These are phyloP conservation scores for Starmera stellimalicola DNA, from an alignment of 1,139 yeast species.

Conservation along the genomic window DNA sequence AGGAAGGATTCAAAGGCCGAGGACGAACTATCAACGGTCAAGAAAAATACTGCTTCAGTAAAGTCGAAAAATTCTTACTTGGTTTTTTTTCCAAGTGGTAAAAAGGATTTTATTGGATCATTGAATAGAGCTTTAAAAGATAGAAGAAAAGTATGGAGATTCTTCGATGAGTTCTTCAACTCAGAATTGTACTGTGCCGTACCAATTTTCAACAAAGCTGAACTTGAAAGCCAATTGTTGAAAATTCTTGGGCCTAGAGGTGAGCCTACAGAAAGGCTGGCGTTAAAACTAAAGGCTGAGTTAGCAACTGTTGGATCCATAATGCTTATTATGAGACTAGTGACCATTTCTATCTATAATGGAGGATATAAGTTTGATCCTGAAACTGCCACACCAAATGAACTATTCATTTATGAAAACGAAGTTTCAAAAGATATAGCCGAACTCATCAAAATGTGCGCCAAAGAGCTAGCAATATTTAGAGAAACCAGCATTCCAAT, in stretches of 20 bases:
- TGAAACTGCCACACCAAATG: slow-evolving; percentile 1
- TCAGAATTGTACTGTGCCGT: slow-evolving; percentile 12
- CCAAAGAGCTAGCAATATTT: slow-evolving; percentile 9
- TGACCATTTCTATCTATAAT: slow-evolving; percentile 12
- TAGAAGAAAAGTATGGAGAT: slow-evolving; percentile 14
- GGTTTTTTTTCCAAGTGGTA: neutral
- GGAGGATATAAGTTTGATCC: neutral
- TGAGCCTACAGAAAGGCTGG: slow-evolving; percentile 3
- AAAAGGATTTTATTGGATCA: neutral
- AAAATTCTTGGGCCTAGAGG: slow-evolving; percentile 11
- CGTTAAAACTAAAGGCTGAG: slow-evolving; percentile 10
- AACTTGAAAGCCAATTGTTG: slow-evolving; percentile 7
- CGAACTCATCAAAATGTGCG: slow-evolving; percentile 7
- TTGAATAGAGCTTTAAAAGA: slow-evolving; percentile 5
- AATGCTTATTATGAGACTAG: slow-evolving; percentile 14
- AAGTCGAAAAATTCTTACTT: neutral
- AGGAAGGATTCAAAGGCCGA: neutral
- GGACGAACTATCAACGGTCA: neutral
- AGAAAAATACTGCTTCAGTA: neutral
- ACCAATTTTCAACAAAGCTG: slow-evolving; percentile 12
- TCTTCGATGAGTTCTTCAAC: slow-evolving; percentile 16
- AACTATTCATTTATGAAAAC: slow-evolving; percentile 11
- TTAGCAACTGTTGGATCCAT: slow-evolving; percentile 12
- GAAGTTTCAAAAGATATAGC: slow-evolving; percentile 8
- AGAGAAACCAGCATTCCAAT: slow-evolving; percentile 8